Evolutionary conservation across 139 green algal species (phyloP).

Genomic region (Ettlia oleoabundans): DNA sequence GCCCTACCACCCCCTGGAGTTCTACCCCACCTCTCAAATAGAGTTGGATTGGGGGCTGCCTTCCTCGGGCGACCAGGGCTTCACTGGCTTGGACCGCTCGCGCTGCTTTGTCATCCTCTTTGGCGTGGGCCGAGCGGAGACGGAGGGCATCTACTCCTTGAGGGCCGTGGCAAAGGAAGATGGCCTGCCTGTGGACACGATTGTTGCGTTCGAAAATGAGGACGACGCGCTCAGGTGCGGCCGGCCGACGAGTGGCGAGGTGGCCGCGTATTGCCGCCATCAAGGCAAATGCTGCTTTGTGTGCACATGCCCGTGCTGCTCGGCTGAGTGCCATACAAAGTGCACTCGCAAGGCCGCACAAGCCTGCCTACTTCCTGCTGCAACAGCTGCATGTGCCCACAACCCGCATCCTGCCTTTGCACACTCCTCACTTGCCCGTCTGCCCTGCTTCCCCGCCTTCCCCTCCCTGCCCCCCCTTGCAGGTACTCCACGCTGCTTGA

Average conservation of each 20-base stretch:
- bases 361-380: too few species aligned
- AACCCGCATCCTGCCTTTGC: background rate
- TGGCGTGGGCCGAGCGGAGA: slow-evolving; percentile 71
- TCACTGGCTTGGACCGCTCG: slow-evolving; percentile 1
- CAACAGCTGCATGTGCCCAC: too few species aligned
- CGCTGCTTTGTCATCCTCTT: slow-evolving; percentile 81
- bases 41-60: slow-evolving; percentile 17
- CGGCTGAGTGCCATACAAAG: too few species aligned
- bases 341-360: too few species aligned
- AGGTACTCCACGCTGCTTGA: slow-evolving; percentile 79
- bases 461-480: background rate
- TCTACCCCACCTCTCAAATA: slow-evolving; percentile 40
- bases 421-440: background rate
- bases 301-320: too few species aligned
- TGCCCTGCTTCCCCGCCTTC: background rate
- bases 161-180: slow-evolving; percentile 53
- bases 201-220: slow-evolving; percentile 81
- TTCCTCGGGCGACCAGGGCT: background rate
- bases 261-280: too few species aligned
- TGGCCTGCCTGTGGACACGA: slow-evolving; percentile 79
- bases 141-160: slow-evolving; percentile 89
- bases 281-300: background rate
- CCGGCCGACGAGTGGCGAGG: too few species aligned
- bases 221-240: slow-evolving; percentile 76
- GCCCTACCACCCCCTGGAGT: slow-evolving; percentile 33